Evolutionary conservation across 2,329 filamentous ascomycete species (phyloP), one percentile per base, ranked within the genome.

Genomic region (Beauveria varroae): DNA sequence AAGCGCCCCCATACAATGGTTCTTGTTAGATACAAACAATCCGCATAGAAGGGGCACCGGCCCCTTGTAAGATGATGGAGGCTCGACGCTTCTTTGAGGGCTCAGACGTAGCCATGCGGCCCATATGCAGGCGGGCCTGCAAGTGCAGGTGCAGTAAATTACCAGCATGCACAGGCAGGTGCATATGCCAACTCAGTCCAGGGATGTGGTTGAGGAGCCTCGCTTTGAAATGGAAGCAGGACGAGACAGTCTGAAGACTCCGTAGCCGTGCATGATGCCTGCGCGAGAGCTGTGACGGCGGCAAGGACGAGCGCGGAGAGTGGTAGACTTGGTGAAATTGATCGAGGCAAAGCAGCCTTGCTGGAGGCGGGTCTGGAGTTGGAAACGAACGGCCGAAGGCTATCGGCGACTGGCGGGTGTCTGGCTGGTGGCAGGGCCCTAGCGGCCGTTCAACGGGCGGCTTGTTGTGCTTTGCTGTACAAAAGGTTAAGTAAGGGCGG

Each of bases 121-220:
- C 40, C 47, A 30, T 53, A 60, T 53, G 57, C 57, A 60, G 47
- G 57, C 57, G 47, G 46, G 26, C 57, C 57, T 60, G 57, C 57
- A 60, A 20, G 57, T 60, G 40, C 57, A 58, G 26, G 57, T 53
- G 57, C 47, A 60, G 49, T 41, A 60, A 60, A 60, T 60, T 60
- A 60, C 37, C 49, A 60, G 46, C 30, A 60, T 60, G 57, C 49
- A 60, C 20, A 40, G 26, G 55, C 8, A 57, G 55, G 41, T 46
- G 57, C 57, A 60, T 60, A 46, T 43, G 34, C 55, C 44, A 57
- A 40, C 30, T 43, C 30, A 24, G 34, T 58, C 44, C 28, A 58
- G 43, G 44, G 34, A 37, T 6, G 40, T n/a, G 41, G n/a, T 26
- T 44, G n/a, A 46, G 30, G 20, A 26, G 55, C 16, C 16, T 50